Evolutionary conservation across 2,329 filamentous ascomycete genomes (phyloP).

Genomic region (Fusarium sp.): DNA sequence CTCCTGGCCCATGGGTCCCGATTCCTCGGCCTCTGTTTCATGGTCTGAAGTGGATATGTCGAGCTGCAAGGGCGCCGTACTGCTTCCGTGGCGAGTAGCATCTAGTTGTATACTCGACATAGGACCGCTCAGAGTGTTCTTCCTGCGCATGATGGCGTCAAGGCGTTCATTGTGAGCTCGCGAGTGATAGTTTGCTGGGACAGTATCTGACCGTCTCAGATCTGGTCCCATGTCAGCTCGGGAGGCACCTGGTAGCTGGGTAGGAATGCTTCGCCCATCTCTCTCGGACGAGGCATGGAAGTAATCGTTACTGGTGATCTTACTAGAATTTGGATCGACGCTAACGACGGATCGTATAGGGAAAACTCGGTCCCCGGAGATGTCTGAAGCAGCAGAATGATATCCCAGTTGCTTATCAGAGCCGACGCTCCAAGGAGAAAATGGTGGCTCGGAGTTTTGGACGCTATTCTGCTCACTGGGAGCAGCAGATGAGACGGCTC

Average conservation of each 20-base stretch:
- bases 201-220: conserved; percentile 41
- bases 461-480: conserved; percentile 35
- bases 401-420: conserved; percentile 53
- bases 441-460: conserved; percentile 36
- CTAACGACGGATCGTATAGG: conserved; percentile 84
- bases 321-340: conserved; percentile 64
- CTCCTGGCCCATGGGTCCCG: conserved; percentile 20
- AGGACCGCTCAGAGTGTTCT: conserved; percentile 51
- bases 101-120: conserved; percentile 58
- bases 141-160: conserved; percentile 42
- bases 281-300: conserved; percentile 48
- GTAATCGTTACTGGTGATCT: conserved; percentile 54
- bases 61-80: conserved; percentile 47
- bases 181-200: conserved; percentile 36
- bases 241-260: conserved; percentile 44
- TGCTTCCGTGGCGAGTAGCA: conserved; percentile 51
- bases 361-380: conserved; percentile 71
- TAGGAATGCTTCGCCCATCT: conserved; percentile 45
- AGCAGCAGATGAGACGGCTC: conserved; percentile 27
- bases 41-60: conserved; percentile 47
- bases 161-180: conserved; percentile 34
- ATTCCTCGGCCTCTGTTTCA: conserved; percentile 48
- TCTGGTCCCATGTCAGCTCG: conserved; percentile 46
- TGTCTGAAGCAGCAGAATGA: conserved; percentile 48
- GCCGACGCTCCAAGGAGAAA: conserved; percentile 54